Base-by-base conservation (phyloP, 2,329 filamentous ascomycete species). In the Fusarium succisae region DNA sequence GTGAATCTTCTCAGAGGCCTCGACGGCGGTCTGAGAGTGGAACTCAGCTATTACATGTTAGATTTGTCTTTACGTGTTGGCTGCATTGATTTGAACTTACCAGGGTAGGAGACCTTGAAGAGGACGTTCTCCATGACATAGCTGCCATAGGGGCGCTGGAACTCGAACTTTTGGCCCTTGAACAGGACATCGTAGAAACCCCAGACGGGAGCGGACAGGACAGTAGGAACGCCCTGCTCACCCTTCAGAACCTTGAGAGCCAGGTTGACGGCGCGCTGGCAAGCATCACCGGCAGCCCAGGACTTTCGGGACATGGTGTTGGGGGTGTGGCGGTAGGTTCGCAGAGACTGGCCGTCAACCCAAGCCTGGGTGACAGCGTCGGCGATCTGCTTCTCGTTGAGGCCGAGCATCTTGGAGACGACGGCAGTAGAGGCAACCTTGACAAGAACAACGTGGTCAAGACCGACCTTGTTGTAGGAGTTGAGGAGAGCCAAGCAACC, bases 41-140 rank as follows among this genome's bases (percentile, higher is more conserved):
- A 98, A 98, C 83, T 98, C 96, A 80, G 95, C 95, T 74, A 30
- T 13, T n/a, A 18, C 17, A 22, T 50, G 67, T 74, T 53, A 74
- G 71, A 53, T 81, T 47, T 28, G 26, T 35, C 17, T 37, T 54
- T 6, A 15, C 20, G 15, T 10, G 22, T 22, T 4, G 24, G 4
- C 13, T 41, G 22, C 7, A 30, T 20, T 26, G 28, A 8, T 65
- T 37, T 41, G 17, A 43, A 82, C 89, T 82, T 87, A 94, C 93
- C 93, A 81, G 96, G 96, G 84, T 98, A 98, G 51, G 96, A 99
- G 70, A 99, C 96, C 91, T 99, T 99, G 92, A 99, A 99, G 74
- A 99, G 91, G 70, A 99, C 95, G 81, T 98, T 99, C 91, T 99
- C 96, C 96, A 99, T 99, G 77, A 99, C 96, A 84, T 99, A 99